phyloP scores from a whole-genome alignment of 139 green algal species.

The Haematococcus sp. region DNA sequence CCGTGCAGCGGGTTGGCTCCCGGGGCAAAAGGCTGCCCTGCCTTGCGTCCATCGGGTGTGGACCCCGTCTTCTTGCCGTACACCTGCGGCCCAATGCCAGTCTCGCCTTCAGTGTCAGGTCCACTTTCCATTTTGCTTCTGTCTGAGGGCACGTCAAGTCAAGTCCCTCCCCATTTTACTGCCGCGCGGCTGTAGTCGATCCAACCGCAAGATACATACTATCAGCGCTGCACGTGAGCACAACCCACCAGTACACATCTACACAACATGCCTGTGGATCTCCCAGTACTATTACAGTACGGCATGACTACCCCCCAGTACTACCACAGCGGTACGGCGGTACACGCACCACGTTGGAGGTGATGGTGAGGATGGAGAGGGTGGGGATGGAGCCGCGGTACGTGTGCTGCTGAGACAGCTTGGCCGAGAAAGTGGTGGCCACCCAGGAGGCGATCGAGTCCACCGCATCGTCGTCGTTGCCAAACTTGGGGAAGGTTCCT shows the following conservation, averaged over 20 bases:
- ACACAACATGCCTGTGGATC: too few species aligned
- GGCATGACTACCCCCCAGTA: too few species aligned
- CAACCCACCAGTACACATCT: too few species aligned
- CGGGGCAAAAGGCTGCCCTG: slow-evolving; percentile 64
- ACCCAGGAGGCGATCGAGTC: slow-evolving; percentile 60
- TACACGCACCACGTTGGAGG: slow-evolving; percentile 68
- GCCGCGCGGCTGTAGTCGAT: too few species aligned
- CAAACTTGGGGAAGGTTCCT: slow-evolving; percentile 79
- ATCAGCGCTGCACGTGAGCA: too few species aligned
- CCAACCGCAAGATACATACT: too few species aligned
- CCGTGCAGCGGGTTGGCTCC: slow-evolving; percentile 70
- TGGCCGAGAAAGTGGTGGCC: slow-evolving; percentile 46
- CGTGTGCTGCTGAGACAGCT: slow-evolving; percentile 54
- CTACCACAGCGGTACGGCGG: too few species aligned
- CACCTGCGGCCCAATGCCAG: background rate
- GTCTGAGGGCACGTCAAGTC: too few species aligned
- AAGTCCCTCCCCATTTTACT: too few species aligned
- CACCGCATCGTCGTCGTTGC: slow-evolving; percentile 71
- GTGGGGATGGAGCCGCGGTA: slow-evolving; percentile 69
- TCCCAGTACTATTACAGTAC: too few species aligned
- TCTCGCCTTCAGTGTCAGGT: background rate
- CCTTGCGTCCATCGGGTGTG: slow-evolving; percentile 71
- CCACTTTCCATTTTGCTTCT: too few species aligned
- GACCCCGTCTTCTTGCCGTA: slow-evolving; percentile 61
- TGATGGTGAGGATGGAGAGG: slow-evolving; percentile 78